Conservation (phyloP, 2,329 filamentous ascomycete genomes). For the Graphilbum ipis-grandicollis region DNA sequence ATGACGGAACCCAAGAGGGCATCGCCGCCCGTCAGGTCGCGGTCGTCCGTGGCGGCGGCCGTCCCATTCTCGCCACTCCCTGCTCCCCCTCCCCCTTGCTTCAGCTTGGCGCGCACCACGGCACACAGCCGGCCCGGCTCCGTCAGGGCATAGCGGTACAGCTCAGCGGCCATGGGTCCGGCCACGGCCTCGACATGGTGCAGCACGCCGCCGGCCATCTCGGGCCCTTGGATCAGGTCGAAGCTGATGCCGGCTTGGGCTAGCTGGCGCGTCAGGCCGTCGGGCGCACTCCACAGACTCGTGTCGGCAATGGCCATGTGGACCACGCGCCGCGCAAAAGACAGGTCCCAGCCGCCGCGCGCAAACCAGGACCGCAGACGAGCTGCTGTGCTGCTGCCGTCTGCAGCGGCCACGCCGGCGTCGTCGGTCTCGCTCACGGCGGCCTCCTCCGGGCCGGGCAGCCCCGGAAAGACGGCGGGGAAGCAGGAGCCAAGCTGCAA, state of each 20-base stretch:
- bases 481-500: slow-evolving; percentile 69
- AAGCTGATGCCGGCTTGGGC: slow-evolving; percentile 60
- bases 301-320: slow-evolving; percentile 62
- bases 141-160: slow-evolving; percentile 60
- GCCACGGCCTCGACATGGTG: slow-evolving; percentile 58
- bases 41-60: slow-evolving; percentile 23
- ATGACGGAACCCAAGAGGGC: slow-evolving; percentile 64
- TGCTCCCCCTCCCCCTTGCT: background rate
- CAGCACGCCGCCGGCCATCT: slow-evolving; percentile 57
- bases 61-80: background rate
- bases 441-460: slow-evolving; percentile 47
- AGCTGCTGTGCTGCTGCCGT: slow-evolving; percentile 10
- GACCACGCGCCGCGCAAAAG: slow-evolving; percentile 35
- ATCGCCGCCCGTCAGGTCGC: slow-evolving; percentile 41
- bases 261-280: slow-evolving; percentile 58
- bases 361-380: slow-evolving; percentile 60
- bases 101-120: slow-evolving; percentile 59
- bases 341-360: slow-evolving; percentile 68
- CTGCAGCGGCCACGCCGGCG: no score
- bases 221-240: slow-evolving; percentile 66
- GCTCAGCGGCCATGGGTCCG: slow-evolving; percentile 59
- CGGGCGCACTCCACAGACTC: slow-evolving; percentile 55
- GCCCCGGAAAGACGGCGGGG: slow-evolving; percentile 73
- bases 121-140: slow-evolving; percentile 52
- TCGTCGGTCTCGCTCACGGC: no score